These are phyloP conservation scores for Candida buenavistaensis DNA, from an alignment of 1,139 yeast genomes.

Conservation along the genomic window DNA sequence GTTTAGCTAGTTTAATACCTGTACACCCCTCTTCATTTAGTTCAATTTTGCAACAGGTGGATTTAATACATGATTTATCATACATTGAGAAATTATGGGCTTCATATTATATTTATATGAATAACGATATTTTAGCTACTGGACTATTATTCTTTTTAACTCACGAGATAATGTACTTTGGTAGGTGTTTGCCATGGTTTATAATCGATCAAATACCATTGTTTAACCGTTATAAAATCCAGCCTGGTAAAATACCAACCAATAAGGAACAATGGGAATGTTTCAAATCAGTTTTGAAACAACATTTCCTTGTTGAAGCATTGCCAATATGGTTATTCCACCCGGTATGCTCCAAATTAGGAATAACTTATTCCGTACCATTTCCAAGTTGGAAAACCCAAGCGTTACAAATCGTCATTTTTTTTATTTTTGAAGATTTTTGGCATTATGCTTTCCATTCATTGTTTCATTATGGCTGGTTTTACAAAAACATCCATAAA, in stretches of 20 bases:
- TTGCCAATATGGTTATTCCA: slow-evolving; percentile 96
- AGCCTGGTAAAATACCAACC: slow-evolving; percentile 69
- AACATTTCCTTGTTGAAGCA: slow-evolving; percentile 90
- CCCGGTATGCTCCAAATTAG: slow-evolving; percentile 76
- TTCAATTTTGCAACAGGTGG: slow-evolving; percentile 5
- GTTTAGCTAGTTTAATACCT: slow-evolving; percentile 2
- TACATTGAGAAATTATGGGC: slow-evolving; percentile 42
- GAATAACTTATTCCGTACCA: slow-evolving; percentile 76
- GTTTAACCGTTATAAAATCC: slow-evolving; percentile 45
- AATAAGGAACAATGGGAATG: slow-evolving; percentile 90
- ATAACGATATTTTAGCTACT: slow-evolving; percentile 47
- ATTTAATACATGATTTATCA: slow-evolving; percentile 1
- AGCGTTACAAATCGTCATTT: slow-evolving; percentile 63
- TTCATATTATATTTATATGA: slow-evolving; percentile 41
- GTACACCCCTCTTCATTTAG: slow-evolving; percentile 1
- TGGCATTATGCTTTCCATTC: slow-evolving; percentile 98
- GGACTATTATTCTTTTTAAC: slow-evolving; percentile 43
- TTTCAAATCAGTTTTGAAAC: slow-evolving; percentile 74
- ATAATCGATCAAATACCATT: slow-evolving; percentile 44
- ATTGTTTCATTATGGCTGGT: slow-evolving; percentile 77
- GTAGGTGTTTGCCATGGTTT: slow-evolving; percentile 49
- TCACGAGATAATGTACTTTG: slow-evolving; percentile 46
- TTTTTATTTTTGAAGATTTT: slow-evolving; percentile 84
- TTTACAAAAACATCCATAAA: slow-evolving; percentile 90
- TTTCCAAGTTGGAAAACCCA: slow-evolving; percentile 68